A percentile compares a stretch with the other conserved stretches of the same genome.
Conservation (phyloP, 192 early-diverging fungal genomes). For the Spinellus fusiger region DNA sequence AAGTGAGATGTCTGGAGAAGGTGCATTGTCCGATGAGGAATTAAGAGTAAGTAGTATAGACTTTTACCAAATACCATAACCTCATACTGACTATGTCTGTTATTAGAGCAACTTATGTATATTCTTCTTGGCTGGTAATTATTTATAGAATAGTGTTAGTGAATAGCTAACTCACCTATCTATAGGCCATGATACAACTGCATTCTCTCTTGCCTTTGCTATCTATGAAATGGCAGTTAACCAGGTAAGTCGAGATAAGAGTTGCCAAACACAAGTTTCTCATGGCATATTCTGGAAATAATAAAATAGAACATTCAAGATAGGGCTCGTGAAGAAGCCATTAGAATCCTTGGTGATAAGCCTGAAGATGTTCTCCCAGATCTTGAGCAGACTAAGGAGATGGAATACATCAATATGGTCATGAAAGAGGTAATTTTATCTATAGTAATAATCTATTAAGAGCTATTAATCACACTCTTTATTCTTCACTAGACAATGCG, state of each 20-base stretch:
- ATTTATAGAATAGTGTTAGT: too few species aligned
- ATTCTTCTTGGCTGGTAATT: constrained; percentile 24
- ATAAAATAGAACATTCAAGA: constrained; percentile 6
- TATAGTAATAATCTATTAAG: neutral
- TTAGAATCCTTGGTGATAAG: constrained; percentile 15
- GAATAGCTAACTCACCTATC: too few species aligned
- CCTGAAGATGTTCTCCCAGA: constrained; percentile 8
- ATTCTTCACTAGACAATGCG: constrained; percentile 8
- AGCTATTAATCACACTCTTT: neutral
- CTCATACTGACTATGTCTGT: neutral
- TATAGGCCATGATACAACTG: constrained; percentile 19
- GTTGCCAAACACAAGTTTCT: neutral
- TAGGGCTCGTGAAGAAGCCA: constrained; percentile 13
- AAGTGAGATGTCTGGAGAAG: constrained; percentile 11
- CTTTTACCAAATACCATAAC: neutral
- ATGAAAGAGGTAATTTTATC: constrained; percentile 17
- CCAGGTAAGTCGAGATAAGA: constrained; percentile 2
- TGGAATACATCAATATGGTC: constrained; percentile 37
- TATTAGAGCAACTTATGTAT: constrained; percentile 5
- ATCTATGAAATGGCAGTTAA: constrained; percentile 9
- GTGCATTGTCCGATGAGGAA: constrained; percentile 11
- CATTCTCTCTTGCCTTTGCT: constrained; percentile 6
- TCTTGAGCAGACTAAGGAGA: constrained; percentile 39
- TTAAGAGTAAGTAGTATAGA: constrained; percentile 14
- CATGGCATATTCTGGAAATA: constrained; percentile 7